Evolutionary conservation across 176 grass and related monocot genomes (phyloP).

Genomic region (Zoysia japonica): DNA sequence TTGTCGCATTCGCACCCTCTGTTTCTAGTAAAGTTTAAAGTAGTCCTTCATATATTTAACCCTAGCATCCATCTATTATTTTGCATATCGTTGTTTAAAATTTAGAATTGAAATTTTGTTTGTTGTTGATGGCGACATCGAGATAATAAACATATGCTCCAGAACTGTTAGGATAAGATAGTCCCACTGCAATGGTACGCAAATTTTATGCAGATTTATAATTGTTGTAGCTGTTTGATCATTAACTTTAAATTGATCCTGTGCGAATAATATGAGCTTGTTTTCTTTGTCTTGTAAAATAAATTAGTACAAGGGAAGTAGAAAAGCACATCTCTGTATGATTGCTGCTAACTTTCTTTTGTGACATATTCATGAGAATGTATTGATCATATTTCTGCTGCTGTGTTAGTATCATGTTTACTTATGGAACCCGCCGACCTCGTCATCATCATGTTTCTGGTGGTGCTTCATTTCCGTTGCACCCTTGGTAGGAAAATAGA

Average conservation of each 20-base stretch:
- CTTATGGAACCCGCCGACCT: not conserved
- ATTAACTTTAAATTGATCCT: no score
- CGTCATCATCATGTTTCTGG: not conserved
- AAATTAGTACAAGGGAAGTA: not conserved
- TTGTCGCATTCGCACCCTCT: conserved; percentile 25
- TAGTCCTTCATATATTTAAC: no score
- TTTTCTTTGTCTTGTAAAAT: not conserved
- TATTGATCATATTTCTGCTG: not conserved
- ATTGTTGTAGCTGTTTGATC: not conserved
- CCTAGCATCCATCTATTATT: not conserved
- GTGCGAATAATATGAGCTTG: not conserved
- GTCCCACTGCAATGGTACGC: not conserved
- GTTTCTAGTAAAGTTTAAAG: not conserved
- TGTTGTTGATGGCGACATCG: not conserved
- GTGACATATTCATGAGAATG: not conserved
- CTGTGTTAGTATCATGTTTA: not conserved
- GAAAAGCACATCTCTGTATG: not conserved
- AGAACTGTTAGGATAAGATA: not conserved
- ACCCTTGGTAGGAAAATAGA: not conserved
- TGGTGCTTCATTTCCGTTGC: not conserved
- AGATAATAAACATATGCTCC: not conserved
- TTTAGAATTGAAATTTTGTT: not conserved
- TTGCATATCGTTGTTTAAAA: no score
- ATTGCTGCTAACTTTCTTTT: not conserved
- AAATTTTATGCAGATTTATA: not conserved